Conservation (phyloP, 768 basidiomycete species). For the Cubamyces lactineus region DNA sequence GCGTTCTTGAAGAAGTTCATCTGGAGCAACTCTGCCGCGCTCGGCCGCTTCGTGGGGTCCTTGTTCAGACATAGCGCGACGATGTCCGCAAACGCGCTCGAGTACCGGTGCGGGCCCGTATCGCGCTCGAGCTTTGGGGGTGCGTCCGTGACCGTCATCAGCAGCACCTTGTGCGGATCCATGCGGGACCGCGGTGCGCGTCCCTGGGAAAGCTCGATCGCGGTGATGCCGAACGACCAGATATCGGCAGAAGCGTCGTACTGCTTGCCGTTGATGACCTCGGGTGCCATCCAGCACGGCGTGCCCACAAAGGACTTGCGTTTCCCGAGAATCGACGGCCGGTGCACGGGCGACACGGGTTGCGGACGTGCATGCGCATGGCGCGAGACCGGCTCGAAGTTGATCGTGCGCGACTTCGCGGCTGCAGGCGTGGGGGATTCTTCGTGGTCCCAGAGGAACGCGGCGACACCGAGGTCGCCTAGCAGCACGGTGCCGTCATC, state of each 20-base stretch:
- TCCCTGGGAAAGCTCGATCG: conserved; percentile 86
- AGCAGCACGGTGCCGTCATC: conserved; percentile 89
- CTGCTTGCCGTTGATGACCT: conserved; percentile 80
- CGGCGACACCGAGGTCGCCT: conserved; percentile 92
- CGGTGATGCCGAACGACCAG: conserved; percentile 97
- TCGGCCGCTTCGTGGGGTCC: conserved; percentile 81
- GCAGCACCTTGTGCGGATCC: conserved; percentile 69
- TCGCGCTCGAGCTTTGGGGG: conserved; percentile 79
- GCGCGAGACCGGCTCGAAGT: conserved; percentile 29
- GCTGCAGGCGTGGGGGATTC: conserved; percentile 33
- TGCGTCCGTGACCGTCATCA: conserved; percentile 78
- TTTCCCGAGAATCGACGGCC: conserved; percentile 62
- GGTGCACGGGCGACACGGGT: conserved; percentile 38
- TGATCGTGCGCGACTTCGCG: conserved; percentile 15
- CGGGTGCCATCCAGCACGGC: conserved; percentile 98
- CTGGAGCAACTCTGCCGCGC: conserved; percentile 75
- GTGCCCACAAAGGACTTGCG: conserved; percentile 94
- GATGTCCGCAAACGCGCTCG: conserved; percentile 80
- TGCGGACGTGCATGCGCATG: conserved; percentile 8
- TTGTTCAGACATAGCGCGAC: conserved; percentile 83
- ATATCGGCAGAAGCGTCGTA: conserved; percentile 92
- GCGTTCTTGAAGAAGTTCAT: conserved; percentile 78
- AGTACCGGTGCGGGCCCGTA: conserved; percentile 73
- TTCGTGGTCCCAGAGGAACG: conserved; percentile 74
- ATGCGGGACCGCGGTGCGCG: conserved; percentile 84